Conservation (phyloP, 2,329 filamentous ascomycete genomes). For the Pseudopithomyces maydicus region DNA sequence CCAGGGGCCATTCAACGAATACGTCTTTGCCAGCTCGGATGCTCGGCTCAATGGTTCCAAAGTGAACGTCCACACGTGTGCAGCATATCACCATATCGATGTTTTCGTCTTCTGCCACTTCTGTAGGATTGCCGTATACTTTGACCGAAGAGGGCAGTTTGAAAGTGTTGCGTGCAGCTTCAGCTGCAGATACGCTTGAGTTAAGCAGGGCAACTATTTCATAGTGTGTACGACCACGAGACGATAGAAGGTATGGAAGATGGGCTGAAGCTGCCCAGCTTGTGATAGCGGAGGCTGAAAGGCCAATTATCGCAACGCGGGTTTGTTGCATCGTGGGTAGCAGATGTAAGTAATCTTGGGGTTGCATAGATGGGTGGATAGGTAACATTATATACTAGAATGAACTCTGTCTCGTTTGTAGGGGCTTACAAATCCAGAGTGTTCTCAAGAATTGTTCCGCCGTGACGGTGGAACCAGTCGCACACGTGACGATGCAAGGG, state of each 20-base stretch:
- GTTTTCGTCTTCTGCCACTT: constrained; percentile 46
- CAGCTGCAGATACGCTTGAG: constrained; percentile 47
- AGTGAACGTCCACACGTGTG: constrained; percentile 61
- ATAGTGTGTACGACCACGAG: constrained; percentile 40
- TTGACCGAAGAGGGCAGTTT: constrained; percentile 45
- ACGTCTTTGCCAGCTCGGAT: constrained; percentile 59
- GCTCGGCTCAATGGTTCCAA: constrained; percentile 52
- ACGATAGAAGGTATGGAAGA: constrained; percentile 63
- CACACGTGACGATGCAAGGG: not conserved
- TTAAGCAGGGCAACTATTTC: constrained; percentile 55
- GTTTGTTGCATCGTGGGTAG: constrained; percentile 54
- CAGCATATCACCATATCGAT: constrained; percentile 54
- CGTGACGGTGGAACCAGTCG: not conserved
- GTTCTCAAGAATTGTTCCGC: not conserved
- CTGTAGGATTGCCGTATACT: constrained; percentile 50
- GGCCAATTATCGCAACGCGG: constrained; percentile 62
- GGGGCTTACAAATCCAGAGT: not conserved
- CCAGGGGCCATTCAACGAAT: constrained; percentile 60
- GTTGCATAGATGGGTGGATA: not conserved
- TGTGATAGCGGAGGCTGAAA: constrained; percentile 57
- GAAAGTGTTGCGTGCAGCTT: constrained; percentile 47
- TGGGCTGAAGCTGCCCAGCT: constrained; percentile 63
- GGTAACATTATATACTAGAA: not conserved
- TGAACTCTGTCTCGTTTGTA: not conserved
- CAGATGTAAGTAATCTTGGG: not conserved